Evolutionary conservation across 2,329 filamentous ascomycete species (phyloP), one percentile per base, ranked within the genome.

Genomic region (Ascochyta rabiei): DNA sequence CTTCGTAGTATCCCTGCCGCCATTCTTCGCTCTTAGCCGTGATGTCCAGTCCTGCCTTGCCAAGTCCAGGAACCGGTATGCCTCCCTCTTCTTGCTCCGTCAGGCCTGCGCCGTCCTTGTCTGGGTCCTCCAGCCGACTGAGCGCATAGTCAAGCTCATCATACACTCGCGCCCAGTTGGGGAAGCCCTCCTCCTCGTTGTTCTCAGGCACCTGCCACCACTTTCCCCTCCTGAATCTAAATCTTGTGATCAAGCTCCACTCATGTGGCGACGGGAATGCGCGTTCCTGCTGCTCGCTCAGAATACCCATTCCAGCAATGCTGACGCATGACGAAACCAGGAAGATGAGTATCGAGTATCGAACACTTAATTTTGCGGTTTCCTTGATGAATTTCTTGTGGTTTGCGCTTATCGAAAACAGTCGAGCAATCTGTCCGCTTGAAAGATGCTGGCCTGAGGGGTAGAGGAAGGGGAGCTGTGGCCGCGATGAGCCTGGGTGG

Each of bases 1-100:
- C 83, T 67, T 96, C 86, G 68, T 89, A 92, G 75, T 98, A 98
- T 1, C 91, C 92, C 50, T 90, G 82, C 66, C 89, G 82, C 93
- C 93, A 98, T 44, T 88, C 81, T 74, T 96, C 91, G 59, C 86
- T 88, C 79, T 92, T 96, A 6, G 77, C 82, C 1, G 84, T 84
- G 51, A 95, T 79, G 70, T 96, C 90, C 61, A 85, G 86, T 0
- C 86, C 85, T 2, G 81, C 79, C 48, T 70, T 74, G 18, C 71
- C 72, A 15, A 74, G 53, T 1, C 70, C 72, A 4, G 69, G 70
- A 6, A 73, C 68, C 16, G 69, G 4, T 13, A 73, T 75, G 0
- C 79, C 83, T 2, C 81, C 83, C 33, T 82, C 81, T 6, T 79
- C 78, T 55, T 86, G 81, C 61, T 87, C 82, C 7, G 76, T 65